These are phyloP conservation scores for Phytophthora agathidicida DNA, from an alignment of 352 stramenopile genomes.

Conservation along the genomic window DNA sequence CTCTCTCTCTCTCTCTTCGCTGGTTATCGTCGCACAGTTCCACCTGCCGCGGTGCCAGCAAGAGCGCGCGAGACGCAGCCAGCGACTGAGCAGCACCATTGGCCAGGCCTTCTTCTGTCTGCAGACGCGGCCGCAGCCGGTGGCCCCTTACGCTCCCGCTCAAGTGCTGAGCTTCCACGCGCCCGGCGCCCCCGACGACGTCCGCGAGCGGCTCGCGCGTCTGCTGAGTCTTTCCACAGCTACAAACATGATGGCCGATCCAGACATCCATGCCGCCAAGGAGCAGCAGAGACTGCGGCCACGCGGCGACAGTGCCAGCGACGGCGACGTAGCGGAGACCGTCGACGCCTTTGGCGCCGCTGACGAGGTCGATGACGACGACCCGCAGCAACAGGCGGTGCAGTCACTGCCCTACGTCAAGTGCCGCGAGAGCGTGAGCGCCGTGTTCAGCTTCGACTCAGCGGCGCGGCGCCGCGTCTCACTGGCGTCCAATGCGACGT, in stretches of 20 bases:
- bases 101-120: slow-evolving; percentile 63
- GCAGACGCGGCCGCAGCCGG: slow-evolving; percentile 45
- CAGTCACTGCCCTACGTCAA: slow-evolving; percentile 82
- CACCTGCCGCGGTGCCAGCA: slow-evolving; percentile 28
- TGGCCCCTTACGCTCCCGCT: slow-evolving; percentile 30
- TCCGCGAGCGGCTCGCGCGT: slow-evolving; percentile 26
- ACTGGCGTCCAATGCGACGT: slow-evolving; percentile 44
- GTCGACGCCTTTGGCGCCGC: slow-evolving; percentile 20
- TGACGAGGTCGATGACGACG: slow-evolving; percentile 6
- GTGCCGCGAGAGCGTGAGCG: slow-evolving; percentile 53
- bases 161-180: slow-evolving; percentile 28
- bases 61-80: slow-evolving; percentile 29
- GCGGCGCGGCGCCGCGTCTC: slow-evolving; percentile 53
- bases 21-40: slow-evolving; percentile 12
- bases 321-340: slow-evolving; percentile 31
- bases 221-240: slow-evolving; percentile 28
- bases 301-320: slow-evolving; percentile 20
- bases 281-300: slow-evolving; percentile 2
- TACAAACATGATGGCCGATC: slow-evolving; percentile 37
- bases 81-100: slow-evolving; percentile 46
- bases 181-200: slow-evolving; percentile 15
- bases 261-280: slow-evolving; percentile 14
- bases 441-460: slow-evolving; percentile 62
- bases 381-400: slow-evolving; percentile 38
- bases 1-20: not conserved